Evolutionary conservation across 2,329 filamentous ascomycete species (phyloP), one percentile per base, ranked within the genome.

Genomic region (Exophiala viscosa): DNA sequence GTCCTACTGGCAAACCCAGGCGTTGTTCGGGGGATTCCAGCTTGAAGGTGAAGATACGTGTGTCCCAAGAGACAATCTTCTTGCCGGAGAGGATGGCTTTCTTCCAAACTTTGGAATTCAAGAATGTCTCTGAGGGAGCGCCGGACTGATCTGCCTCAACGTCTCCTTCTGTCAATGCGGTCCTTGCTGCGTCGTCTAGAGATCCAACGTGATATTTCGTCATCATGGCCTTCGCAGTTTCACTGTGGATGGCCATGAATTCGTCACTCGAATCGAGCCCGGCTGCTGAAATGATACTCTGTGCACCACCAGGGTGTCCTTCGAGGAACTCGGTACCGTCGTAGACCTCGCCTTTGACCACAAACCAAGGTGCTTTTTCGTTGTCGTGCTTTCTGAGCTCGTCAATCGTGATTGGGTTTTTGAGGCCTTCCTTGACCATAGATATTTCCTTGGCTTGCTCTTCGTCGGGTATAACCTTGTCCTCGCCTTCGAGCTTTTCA

Each of bases 141-240:
- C 72, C 70, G 1, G 66, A 63, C 23, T 70, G 70, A n/a, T 69
- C 68, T 10, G 67, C 66, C 51, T 74, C 67, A 1, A 70, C 69
- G 11, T 72, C 67, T 20, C 71, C 72, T 49, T 73, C 69, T 11
- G 76, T 73, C 2, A 93, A 76, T 0, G 75, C 66, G 35, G 76
- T 73, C 5, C 76, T 74, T 1, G 84, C 81, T 15, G 74, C 74
- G 59, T 82, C 73, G 61, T 88, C 82, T 10, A 96, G 78, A 0
- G 83, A 83, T 45, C 91, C 91, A 59, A 96, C 84, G 68, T 96
- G 90, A 65, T 95, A 95, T 40, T 79, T 71, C 9, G 81, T 79
- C 86, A 96, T 90, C 90, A 95, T 95, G 14, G 78, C 80, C 72
- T 95, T 96, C 32, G 91, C 91, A 13, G 88, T 95, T 72, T 96